Conservation (phyloP, 1,139 yeast species). For the Hemisphaericaspora xylanilytica region DNA sequence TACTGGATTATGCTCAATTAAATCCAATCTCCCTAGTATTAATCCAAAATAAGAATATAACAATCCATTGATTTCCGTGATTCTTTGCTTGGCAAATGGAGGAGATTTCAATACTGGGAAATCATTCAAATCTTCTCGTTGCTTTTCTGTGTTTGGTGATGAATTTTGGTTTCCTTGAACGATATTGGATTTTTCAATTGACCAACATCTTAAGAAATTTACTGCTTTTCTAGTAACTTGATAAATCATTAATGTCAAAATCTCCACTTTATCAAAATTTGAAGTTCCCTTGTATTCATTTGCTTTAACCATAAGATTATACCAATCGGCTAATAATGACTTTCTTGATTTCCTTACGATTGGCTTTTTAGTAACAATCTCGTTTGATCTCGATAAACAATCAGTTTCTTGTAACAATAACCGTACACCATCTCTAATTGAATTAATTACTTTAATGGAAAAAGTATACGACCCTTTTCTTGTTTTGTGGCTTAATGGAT, state of each 20-base stretch:
- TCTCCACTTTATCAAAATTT: constrained; percentile 62
- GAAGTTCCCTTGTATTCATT: constrained; percentile 77
- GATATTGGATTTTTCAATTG: constrained; percentile 50
- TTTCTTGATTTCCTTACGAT: constrained; percentile 73
- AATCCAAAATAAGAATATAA: constrained; percentile 69
- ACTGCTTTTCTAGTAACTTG: constrained; percentile 75
- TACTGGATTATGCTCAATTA: constrained; percentile 67
- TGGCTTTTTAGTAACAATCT: constrained; percentile 69
- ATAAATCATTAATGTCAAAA: constrained; percentile 67
- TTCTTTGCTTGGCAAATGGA: constrained; percentile 68
- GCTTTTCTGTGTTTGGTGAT: background rate
- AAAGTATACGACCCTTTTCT: constrained; percentile 44
- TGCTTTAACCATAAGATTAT: constrained; percentile 81
- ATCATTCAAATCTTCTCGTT: constrained; percentile 39
- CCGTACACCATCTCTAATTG: constrained; percentile 81
- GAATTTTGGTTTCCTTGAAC: constrained; percentile 26
- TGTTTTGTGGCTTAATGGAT: constrained; percentile 56
- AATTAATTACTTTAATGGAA: constrained; percentile 41
- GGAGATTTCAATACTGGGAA: constrained; percentile 50
- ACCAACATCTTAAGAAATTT: constrained; percentile 74
- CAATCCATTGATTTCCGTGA: constrained; percentile 72
- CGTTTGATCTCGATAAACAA: constrained; percentile 81
- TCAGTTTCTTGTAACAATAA: constrained; percentile 71
- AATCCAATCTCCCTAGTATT: constrained; percentile 68
- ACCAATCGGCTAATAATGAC: constrained; percentile 84